Conservation (phyloP, 441 rosid species). For the Eutrema salsugineum region DNA sequence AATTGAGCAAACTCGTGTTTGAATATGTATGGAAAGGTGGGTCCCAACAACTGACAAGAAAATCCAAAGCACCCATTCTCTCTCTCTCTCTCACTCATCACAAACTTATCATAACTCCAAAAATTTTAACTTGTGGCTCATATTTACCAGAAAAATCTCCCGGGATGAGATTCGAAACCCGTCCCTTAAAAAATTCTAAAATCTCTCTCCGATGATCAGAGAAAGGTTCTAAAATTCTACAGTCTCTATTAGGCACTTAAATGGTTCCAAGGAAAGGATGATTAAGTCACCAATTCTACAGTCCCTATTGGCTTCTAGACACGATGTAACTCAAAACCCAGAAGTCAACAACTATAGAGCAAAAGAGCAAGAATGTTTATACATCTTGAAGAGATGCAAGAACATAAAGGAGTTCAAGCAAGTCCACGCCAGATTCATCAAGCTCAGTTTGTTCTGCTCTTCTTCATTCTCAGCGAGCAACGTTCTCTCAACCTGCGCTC, state of each 20-base stretch:
- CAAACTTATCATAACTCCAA: slow-evolving; percentile 23
- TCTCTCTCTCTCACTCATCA: slow-evolving; percentile 9
- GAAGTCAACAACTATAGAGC: slow-evolving; percentile 23
- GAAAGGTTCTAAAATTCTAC: slow-evolving; percentile 1
- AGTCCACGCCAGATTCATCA: slow-evolving; percentile 59
- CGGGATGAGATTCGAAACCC: slow-evolving; percentile 22
- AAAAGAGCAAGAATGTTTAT: slow-evolving; percentile 57
- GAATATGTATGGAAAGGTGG: not conserved
- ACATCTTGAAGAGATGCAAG: slow-evolving; percentile 57
- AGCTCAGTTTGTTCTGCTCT: slow-evolving; percentile 51
- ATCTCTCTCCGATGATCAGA: not conserved
- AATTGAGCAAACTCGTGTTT: not conserved
- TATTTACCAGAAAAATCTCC: slow-evolving; percentile 21
- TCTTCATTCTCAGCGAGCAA: slow-evolving; percentile 51
- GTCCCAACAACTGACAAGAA: slow-evolving; percentile 23
- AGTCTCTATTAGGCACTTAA: slow-evolving; percentile 13
- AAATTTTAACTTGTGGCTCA: slow-evolving; percentile 18
- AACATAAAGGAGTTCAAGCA: slow-evolving; percentile 58
- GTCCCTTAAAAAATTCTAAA: not conserved
- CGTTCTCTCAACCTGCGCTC: slow-evolving; percentile 55
- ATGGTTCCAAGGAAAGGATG: slow-evolving; percentile 19
- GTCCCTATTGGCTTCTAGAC: slow-evolving; percentile 17
- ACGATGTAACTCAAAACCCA: slow-evolving; percentile 5
- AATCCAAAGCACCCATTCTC: slow-evolving; percentile 18
- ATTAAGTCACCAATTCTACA: slow-evolving; percentile 25